phyloP scores from a whole-genome alignment of 306 rosid species.

The Glycine soja region DNA sequence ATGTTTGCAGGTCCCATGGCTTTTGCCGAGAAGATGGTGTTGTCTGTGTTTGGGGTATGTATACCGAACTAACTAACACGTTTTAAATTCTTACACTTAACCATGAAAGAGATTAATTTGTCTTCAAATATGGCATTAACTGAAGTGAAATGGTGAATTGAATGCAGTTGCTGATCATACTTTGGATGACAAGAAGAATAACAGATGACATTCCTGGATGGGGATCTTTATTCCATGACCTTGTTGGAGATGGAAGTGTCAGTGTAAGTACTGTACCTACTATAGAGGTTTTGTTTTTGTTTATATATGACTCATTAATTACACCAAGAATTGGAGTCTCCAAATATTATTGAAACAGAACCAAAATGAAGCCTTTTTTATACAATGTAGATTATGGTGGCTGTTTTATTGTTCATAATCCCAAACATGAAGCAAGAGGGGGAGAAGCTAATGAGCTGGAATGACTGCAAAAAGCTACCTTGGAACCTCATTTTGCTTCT shows the following conservation, averaged over 20 bases:
- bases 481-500: slow-evolving; percentile 83
- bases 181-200: slow-evolving; percentile 95
- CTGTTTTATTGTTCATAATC: slow-evolving; percentile 79
- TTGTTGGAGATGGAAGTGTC: slow-evolving; percentile 85
- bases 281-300: not conserved
- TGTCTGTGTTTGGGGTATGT: slow-evolving; percentile 74
- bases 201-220: slow-evolving; percentile 93
- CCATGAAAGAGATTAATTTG: not conserved
- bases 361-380: slow-evolving; percentile 3
- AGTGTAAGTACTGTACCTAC: slow-evolving; percentile 61
- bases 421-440: slow-evolving; percentile 81
- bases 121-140: not conserved
- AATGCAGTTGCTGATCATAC: slow-evolving; percentile 67
- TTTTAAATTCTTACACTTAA: not conserved
- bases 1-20: slow-evolving; percentile 74
- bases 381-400: slow-evolving; percentile 72
- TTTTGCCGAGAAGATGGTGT: slow-evolving; percentile 89
- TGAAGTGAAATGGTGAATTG: not conserved
- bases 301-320: not conserved
- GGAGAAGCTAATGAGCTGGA: slow-evolving; percentile 91
- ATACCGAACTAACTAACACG: not conserved
- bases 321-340: not conserved
- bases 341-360: not conserved
- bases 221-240: slow-evolving; percentile 81
- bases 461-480: slow-evolving; percentile 87